Conservation (phyloP, 169 alveolate genomes). For the Eimeria maxima region DNA sequence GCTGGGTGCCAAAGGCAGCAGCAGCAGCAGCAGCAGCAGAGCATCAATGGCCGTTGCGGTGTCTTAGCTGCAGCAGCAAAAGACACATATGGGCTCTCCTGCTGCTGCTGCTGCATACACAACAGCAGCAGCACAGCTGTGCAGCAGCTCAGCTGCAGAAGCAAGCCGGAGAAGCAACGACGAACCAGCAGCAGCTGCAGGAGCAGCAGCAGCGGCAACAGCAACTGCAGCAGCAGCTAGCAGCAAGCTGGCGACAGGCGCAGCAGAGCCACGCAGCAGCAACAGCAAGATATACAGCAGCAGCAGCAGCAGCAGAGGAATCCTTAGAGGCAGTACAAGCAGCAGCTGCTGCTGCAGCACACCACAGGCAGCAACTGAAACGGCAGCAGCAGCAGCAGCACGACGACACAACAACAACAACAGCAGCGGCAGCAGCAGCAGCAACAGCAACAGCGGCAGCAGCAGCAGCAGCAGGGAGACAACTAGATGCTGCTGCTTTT, state of each 20-base stretch:
- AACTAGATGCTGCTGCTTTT: background rate
- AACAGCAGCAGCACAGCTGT: conserved; percentile 36
- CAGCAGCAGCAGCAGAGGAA: conserved; percentile 32
- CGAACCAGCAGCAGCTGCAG: no score
- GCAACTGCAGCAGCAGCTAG: conserved; percentile 12
- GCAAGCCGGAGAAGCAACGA: no score
- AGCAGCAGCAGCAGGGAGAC: conserved; percentile 37
- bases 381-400: no score
- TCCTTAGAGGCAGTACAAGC: conserved; percentile 2
- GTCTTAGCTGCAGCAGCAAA: conserved; percentile 16
- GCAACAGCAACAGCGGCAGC: background rate
- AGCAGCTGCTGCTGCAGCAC: conserved; percentile 22
- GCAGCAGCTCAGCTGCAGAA: background rate
- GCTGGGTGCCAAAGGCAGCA: background rate
- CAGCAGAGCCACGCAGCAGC: conserved; percentile 5
- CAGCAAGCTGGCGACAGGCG: background rate
- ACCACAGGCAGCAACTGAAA: background rate
- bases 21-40: conserved; percentile 8
- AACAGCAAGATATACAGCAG: conserved; percentile 3
- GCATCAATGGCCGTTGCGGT: background rate
- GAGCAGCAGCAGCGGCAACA: background rate
- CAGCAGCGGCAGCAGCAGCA: conserved; percentile 26
- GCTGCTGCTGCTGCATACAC: conserved; percentile 13
- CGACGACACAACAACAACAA: no score
- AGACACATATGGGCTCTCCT: background rate